These are phyloP conservation scores for Pyricularia grisea DNA, from an alignment of 2,329 filamentous ascomycete genomes.

Conservation along the genomic window DNA sequence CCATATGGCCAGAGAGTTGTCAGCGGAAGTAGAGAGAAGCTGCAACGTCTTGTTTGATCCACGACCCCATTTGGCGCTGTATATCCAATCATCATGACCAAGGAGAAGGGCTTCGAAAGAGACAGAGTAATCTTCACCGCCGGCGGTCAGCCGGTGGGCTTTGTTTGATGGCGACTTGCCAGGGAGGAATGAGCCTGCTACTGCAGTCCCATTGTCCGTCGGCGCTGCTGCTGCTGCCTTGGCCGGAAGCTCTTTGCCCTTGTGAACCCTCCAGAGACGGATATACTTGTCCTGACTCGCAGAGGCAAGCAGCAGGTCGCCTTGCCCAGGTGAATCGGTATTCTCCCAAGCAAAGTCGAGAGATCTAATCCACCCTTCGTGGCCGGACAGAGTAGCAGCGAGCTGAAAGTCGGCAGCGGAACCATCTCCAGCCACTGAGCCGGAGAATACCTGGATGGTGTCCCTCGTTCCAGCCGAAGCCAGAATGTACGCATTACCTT, in stretches of 20 bases:
- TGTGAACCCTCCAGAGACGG: conserved; percentile 79
- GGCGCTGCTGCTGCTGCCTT: conserved; percentile 40
- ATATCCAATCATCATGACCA: conserved; percentile 98
- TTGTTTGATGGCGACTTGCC: conserved; percentile 82
- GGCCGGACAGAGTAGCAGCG: conserved; percentile 71
- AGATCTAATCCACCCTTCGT: conserved; percentile 91
- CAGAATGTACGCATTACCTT: conserved; percentile 50
- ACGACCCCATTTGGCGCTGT: conserved; percentile 65
- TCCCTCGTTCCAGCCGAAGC: conserved; percentile 81
- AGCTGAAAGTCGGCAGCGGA: conserved; percentile 48
- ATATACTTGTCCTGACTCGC: conserved; percentile 98
- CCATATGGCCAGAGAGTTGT: conserved; percentile 93
- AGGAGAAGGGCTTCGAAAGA: conserved; percentile 91
- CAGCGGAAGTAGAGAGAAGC: conserved; percentile 82
- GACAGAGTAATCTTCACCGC: conserved; percentile 58
- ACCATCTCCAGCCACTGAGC: conserved; percentile 21
- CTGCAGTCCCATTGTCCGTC: conserved; percentile 42
- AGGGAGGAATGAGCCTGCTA: conserved; percentile 47
- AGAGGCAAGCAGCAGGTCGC: conserved; percentile 76
- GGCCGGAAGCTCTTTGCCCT: conserved; percentile 54
- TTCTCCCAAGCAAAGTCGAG: conserved; percentile 66
- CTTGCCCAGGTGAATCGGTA: conserved; percentile 18
- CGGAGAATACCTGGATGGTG: conserved; percentile 66
- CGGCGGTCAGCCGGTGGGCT: conserved; percentile 63
- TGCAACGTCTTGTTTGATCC: conserved; percentile 42